A percentile compares a stretch with the other conserved stretches of the same genome.
Evolutionary conservation across 83 land plant genomes (phyloP).

Genomic region (Thuja plicata): DNA sequence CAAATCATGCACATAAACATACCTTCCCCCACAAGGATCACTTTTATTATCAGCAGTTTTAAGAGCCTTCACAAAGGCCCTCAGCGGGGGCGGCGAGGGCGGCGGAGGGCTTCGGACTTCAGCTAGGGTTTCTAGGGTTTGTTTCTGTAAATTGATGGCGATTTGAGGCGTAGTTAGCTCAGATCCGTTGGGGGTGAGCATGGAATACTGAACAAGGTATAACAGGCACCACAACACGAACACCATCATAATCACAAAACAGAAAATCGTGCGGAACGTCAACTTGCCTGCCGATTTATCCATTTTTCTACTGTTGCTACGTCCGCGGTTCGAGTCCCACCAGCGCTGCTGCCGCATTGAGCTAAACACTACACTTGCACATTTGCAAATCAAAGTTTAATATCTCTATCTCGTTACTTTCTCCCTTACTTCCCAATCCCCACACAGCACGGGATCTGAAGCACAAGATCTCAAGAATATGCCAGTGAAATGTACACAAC

Average conservation of each 20-base stretch:
- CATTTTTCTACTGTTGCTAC: neutral
- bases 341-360: neutral
- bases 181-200: neutral
- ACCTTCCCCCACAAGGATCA: conserved; percentile 60
- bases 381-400: neutral
- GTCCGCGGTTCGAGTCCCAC: conserved; percentile 4
- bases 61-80: conserved; percentile 56
- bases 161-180: neutral
- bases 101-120: neutral
- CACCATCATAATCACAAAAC: neutral
- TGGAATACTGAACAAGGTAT: neutral
- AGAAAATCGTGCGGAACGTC: neutral
- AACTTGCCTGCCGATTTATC: neutral
- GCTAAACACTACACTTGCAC: neutral
- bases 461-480: no score
- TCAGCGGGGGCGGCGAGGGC: conserved; percentile 14
- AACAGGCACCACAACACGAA: neutral
- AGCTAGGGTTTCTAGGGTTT: neutral
- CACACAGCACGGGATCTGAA: neutral
- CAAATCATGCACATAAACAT: conserved; percentile 66
- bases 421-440: neutral
- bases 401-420: neutral
- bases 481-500: neutral
- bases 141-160: neutral
- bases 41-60: conserved; percentile 39